Conservation (phyloP, 2,329 filamentous ascomycete species). For the Malbranchea cinnamomea region DNA sequence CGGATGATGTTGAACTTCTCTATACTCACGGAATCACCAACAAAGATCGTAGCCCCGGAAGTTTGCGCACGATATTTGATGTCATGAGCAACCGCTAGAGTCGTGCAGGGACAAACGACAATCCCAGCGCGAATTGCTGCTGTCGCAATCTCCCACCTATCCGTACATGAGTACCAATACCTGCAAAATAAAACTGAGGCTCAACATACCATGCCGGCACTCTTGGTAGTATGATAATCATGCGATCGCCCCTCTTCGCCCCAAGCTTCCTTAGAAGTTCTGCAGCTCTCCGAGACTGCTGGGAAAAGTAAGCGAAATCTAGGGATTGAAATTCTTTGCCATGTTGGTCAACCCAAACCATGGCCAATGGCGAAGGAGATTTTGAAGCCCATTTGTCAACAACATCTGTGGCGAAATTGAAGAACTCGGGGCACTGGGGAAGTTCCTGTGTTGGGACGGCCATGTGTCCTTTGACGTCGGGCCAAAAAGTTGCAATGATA, state of each 20-base stretch:
- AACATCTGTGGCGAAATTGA: constrained; percentile 29
- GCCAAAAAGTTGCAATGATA: too few relatives aligned
- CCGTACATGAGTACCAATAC: background rate
- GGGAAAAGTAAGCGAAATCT: constrained; percentile 22
- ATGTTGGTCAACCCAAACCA: constrained; percentile 25
- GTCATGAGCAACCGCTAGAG: constrained; percentile 24
- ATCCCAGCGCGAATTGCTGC: constrained; percentile 22
- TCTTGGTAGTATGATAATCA: constrained; percentile 23
- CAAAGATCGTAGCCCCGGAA: constrained; percentile 22
- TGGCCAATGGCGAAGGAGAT: constrained; percentile 17
- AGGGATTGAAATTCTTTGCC: constrained; percentile 16
- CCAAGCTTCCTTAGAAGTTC: constrained; percentile 19
- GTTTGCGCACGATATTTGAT: constrained; percentile 23
- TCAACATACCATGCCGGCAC: constrained; percentile 18
- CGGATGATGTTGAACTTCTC: constrained; percentile 20
- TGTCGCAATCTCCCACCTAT: constrained; percentile 26
- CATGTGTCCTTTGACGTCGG: background rate
- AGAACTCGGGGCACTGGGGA: constrained; percentile 11
- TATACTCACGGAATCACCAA: constrained; percentile 22
- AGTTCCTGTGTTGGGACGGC: constrained; percentile 2
- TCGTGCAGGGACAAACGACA: constrained; percentile 25
- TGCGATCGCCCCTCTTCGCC: constrained; percentile 19
- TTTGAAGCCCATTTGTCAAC: constrained; percentile 25
- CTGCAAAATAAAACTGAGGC: constrained; percentile 1
- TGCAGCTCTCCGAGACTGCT: constrained; percentile 23